Conservation (phyloP, 2,329 filamentous ascomycete genomes). For the Fusarium sp. region DNA sequence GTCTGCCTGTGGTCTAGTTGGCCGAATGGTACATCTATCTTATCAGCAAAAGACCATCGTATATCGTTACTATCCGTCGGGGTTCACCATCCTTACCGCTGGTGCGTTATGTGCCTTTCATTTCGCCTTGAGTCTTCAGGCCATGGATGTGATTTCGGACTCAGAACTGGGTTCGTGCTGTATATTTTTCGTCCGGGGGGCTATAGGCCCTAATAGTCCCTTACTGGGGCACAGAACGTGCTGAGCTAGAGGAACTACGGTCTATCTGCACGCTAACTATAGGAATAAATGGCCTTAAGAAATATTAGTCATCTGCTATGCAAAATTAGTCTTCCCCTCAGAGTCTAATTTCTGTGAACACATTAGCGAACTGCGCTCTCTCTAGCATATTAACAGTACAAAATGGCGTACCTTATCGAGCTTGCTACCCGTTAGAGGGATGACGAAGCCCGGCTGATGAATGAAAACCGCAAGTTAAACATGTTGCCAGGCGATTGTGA, state of each 20-base stretch:
- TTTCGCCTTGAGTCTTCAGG: too few relatives aligned
- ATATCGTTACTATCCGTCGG: too few relatives aligned
- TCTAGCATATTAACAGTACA: background rate
- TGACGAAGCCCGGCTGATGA: background rate
- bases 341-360: background rate
- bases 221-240: conserved; percentile 17
- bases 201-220: conserved; percentile 8
- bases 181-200: conserved; percentile 16
- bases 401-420: background rate
- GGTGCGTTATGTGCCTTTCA: too few relatives aligned
- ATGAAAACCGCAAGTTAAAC: background rate
- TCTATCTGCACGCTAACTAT: conserved; percentile 9
- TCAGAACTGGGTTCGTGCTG: too few relatives aligned
- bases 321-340: background rate
- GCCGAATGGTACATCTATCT: too few relatives aligned
- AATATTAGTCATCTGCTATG: too few relatives aligned
- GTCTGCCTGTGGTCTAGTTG: too few relatives aligned
- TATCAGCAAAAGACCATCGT: too few relatives aligned
- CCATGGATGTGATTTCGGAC: too few relatives aligned
- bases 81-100: too few relatives aligned
- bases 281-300: too few relatives aligned
- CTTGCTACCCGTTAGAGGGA: background rate
- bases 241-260: conserved; percentile 11
- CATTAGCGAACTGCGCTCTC: background rate
- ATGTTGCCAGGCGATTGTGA: background rate